Conservation (phyloP, 306 rosid genomes). For the Acacia crassicarpa region DNA sequence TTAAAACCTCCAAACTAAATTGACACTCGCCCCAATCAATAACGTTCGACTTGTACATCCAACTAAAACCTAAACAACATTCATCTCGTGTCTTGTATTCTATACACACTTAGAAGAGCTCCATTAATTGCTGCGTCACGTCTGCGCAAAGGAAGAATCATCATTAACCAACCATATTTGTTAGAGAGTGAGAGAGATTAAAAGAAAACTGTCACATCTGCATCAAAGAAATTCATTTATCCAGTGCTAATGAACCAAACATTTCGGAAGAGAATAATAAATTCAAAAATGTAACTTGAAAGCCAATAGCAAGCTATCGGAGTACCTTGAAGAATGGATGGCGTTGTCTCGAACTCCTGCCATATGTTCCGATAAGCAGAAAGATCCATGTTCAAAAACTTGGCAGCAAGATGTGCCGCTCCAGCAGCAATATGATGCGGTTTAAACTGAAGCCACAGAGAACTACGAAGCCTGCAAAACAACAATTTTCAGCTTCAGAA, state of each 20-base stretch:
- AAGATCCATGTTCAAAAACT: slow-evolving; percentile 80
- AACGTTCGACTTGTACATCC: slow-evolving; percentile 16
- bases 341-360: slow-evolving; percentile 88
- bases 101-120: slow-evolving; percentile 61
- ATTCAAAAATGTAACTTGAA: slow-evolving; percentile 12
- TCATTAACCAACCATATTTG: slow-evolving; percentile 3
- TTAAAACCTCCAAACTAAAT: not conserved
- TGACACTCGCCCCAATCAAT: slow-evolving; percentile 6
- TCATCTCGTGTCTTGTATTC: slow-evolving; percentile 10
- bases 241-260: slow-evolving; percentile 10
- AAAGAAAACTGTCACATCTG: not conserved
- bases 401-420: slow-evolving; percentile 90
- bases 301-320: not conserved
- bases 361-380: slow-evolving; percentile 67
- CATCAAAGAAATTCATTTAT: not conserved
- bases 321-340: slow-evolving; percentile 86
- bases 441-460: slow-evolving; percentile 97
- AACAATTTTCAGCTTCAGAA: slow-evolving; percentile 21
- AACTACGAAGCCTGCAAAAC: slow-evolving; percentile 86
- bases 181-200: not conserved
- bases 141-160: slow-evolving; percentile 57
- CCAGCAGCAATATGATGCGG: slow-evolving; percentile 99
- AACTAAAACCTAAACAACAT: slow-evolving; percentile 2
- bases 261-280: slow-evolving; percentile 16
- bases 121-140: slow-evolving; percentile 91